Evolutionary conservation across 371 early-diverging fungal genomes (phyloP), one percentile per base, ranked within the genome.

Genomic region (Chytridiales sp.): DNA sequence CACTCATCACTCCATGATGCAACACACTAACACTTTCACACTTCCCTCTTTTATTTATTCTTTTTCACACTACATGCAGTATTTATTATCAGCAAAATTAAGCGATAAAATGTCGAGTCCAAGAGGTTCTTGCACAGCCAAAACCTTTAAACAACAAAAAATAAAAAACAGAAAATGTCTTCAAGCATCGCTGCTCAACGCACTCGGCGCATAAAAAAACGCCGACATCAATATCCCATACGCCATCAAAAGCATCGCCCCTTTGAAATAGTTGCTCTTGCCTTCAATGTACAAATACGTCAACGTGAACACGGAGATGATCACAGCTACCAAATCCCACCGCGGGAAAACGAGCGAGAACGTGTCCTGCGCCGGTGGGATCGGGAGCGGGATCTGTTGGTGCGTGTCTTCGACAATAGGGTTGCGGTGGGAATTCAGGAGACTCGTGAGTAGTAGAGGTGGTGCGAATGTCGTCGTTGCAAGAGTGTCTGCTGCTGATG

Each of bases 191-290:
- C 50, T 58, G 47, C 64, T 58, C 40, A 64, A 24, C 24, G 47
- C 43, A 4, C 59, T 59, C 36, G 75, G 93, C 43, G 85, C 86
- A 66, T 80, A 94, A 46, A 77, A 83, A 72, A 90, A 94, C 1
- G 87, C 87, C 2, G 83, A 84, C 66, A 94, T 71, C 48, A 95
- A 72, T 1, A 95, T 86, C 15, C 75, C 64, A 73, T 97, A 97
- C 34, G 89, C 87, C 15, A 94, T 64, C 31, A 87, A 79, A 43
- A 97, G 76, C 55, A 97, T 92, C n/a, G 90, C 75, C 8, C 97
- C 97, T 74, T 96, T 94, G 65, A 96, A 96, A 76, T 95, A 94
- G 68, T 96, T 95, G 46, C 87, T 77, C 74, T 90, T 94, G 60
- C 95, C 95, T 75, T 96, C 97, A 62, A 87, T 88, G 67, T 93